Base-by-base conservation (phyloP, 306 rosid genomes). In the Rosa multiflora region DNA sequence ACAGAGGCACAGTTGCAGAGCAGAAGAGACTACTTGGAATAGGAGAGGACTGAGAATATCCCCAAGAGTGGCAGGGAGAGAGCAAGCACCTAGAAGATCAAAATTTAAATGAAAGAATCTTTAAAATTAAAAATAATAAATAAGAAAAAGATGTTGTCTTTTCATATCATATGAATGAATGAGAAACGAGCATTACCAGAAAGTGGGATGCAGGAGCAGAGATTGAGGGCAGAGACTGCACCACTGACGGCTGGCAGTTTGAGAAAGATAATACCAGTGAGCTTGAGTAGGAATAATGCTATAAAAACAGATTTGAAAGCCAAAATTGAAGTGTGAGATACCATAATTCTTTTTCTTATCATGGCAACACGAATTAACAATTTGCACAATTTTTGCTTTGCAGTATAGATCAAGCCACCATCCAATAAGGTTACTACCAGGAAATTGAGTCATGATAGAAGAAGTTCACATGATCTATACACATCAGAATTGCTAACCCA, bases 11-110 rank as follows among this genome's bases (percentile, higher is more conserved):
- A 4, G 47, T 12, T 0, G 0, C 26, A 18, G 53, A 62, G 52
- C 26, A 49, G 75, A 11, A 49, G 72, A 79, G 69, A 76, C 46
- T 83, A 80, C 90, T 76, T 78, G 55, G 82, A 64, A 71, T 75
- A 44, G 73, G 78, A 84, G 56, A 79, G 67, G 76, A 86, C 43
- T 75, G 78, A 81, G 76, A 87, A 32, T 32, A 32, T 32, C 37
- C 37, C 3, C 37, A 32, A 32, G 37, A 32, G 37, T 32, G 70
- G 81, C 64, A 82, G 79, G 66, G 67, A 42, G 70, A 87, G 72
- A 81, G 83, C 82, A 51, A 78, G 79, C 70, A 73, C 90, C 90
- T 85, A 78, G 13, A 47, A 79, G 58, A 89, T 35, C 75, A 74
- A 70, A 79, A 15, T 64, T 23, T 76, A 58, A 29, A 29, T 58